A percentile compares a stretch with the other conserved stretches of the same genome.
These are phyloP conservation scores for Strigomonas culicis DNA, from an alignment of 208 protist species.

Conservation along the genomic window DNA sequence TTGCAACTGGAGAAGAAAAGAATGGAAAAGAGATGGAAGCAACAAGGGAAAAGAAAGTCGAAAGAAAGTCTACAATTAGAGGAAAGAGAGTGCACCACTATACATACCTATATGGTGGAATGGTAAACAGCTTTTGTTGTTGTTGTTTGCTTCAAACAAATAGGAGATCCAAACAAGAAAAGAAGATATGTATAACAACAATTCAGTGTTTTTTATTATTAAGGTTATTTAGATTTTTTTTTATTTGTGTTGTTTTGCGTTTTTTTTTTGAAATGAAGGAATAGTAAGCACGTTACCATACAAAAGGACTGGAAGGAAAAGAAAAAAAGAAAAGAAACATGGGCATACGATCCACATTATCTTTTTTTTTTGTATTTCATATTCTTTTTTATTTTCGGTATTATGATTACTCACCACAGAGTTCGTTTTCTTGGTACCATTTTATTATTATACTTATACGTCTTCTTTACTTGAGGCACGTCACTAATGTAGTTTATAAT, in stretches of 20 bases:
- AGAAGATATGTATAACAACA: neutral
- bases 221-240: neutral
- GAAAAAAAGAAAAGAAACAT: slow-evolving; percentile 12
- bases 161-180: no score
- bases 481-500: no score
- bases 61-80: slow-evolving; percentile 12
- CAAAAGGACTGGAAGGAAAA: slow-evolving; percentile 10
- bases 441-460: no score
- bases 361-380: neutral
- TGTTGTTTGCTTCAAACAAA: no score
- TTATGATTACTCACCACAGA: no score
- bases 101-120: no score
- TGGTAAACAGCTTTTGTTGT: no score
- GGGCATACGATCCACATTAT: neutral
- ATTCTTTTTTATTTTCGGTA: no score
- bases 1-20: neutral
- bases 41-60: slow-evolving; percentile 4
- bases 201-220: neutral
- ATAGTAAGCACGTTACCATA: slow-evolving; percentile 6
- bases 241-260: slow-evolving; percentile 1
- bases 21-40: neutral
- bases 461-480: no score
- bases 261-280: slow-evolving; percentile 1
- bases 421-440: no score
- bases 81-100: neutral